A percentile compares a stretch with the other conserved stretches of the same genome.
Conservation (phyloP, 495 filamentous ascomycete genomes). For the Xylaria telfairii region DNA sequence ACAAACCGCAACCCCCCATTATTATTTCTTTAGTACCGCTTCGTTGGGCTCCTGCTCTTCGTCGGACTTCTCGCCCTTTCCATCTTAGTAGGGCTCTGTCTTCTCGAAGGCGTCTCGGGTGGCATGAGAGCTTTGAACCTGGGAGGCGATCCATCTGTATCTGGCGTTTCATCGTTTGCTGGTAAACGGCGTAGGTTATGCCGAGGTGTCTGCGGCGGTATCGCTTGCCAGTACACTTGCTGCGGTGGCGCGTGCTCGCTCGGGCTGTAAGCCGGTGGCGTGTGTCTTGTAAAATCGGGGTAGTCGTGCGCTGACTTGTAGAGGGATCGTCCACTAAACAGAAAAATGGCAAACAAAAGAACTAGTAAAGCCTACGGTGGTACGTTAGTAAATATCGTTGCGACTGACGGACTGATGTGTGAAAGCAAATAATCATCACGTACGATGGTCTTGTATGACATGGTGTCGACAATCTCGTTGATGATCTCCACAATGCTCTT, state of each 20-base stretch:
- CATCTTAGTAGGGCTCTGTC: conserved; percentile 52
- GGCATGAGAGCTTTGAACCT: conserved; percentile 42
- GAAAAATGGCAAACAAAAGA: conserved; percentile 61
- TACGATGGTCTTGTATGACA: conserved; percentile 64
- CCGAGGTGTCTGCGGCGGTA: conserved; percentile 50
- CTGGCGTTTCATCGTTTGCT: conserved; percentile 46
- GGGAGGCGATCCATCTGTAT: conserved; percentile 48
- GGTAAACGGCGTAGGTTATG: conserved; percentile 38
- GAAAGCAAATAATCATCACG: conserved; percentile 64
- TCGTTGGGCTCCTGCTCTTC: conserved; percentile 47
- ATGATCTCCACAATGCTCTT: conserved; percentile 54
- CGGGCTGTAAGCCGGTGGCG: conserved; percentile 32
- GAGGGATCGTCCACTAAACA: conserved; percentile 50
- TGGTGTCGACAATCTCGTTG: conserved; percentile 53
- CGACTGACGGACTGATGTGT: not conserved
- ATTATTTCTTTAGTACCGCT: conserved; percentile 36
- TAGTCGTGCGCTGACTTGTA: conserved; percentile 38
- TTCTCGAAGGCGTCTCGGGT: conserved; percentile 45
- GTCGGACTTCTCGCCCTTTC: conserved; percentile 51
- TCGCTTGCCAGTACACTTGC: conserved; percentile 52
- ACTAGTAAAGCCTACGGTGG: conserved; percentile 54
- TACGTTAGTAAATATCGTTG: conserved; percentile 27
- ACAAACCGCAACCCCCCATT: not conserved
- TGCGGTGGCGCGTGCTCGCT: conserved; percentile 36
- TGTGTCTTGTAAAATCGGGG: conserved; percentile 31